These are phyloP conservation scores for Talaromyces rugulosus DNA, from an alignment of 2,329 filamentous ascomycete species.

Conservation along the genomic window DNA sequence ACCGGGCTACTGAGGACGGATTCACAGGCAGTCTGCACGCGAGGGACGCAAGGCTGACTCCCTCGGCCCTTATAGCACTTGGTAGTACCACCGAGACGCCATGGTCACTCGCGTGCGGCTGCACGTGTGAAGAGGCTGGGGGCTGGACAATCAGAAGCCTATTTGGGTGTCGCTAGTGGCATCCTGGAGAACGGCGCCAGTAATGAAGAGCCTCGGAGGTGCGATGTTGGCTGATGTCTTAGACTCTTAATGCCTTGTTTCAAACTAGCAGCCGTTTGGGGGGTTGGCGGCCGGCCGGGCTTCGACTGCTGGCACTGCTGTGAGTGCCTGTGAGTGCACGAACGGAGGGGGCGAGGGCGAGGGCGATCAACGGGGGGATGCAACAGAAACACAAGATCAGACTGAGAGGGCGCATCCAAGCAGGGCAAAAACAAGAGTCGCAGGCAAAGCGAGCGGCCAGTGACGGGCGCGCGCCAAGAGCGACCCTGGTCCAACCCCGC, in stretches of 20 bases:
- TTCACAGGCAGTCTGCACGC: neutral
- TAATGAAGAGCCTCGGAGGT: neutral
- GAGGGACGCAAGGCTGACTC: neutral
- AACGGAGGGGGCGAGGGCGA: too few relatives aligned
- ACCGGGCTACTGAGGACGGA: neutral
- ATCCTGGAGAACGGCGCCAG: neutral
- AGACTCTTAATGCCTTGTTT: too few relatives aligned
- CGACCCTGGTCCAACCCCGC: neutral
- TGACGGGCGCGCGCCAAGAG: neutral
- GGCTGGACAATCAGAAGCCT: neutral
- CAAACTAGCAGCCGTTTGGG: neutral
- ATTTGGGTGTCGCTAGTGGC: neutral
- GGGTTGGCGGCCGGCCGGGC: neutral
- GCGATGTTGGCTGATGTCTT: neutral
- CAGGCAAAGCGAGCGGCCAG: neutral
- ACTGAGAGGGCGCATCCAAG: neutral
- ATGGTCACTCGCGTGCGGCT: neutral
- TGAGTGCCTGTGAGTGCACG: too few relatives aligned
- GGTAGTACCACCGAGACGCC: neutral
- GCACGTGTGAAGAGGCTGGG: neutral
- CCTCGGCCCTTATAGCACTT: neutral
- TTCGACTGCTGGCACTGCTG: too few relatives aligned
- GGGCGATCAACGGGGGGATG: too few relatives aligned
- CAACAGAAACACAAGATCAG: too few relatives aligned
- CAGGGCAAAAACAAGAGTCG: neutral